Evolutionary conservation across 169 alveolate genomes (phyloP), one percentile per base, ranked within the genome.

Genomic region (Cyclospora cayetanensis): DNA sequence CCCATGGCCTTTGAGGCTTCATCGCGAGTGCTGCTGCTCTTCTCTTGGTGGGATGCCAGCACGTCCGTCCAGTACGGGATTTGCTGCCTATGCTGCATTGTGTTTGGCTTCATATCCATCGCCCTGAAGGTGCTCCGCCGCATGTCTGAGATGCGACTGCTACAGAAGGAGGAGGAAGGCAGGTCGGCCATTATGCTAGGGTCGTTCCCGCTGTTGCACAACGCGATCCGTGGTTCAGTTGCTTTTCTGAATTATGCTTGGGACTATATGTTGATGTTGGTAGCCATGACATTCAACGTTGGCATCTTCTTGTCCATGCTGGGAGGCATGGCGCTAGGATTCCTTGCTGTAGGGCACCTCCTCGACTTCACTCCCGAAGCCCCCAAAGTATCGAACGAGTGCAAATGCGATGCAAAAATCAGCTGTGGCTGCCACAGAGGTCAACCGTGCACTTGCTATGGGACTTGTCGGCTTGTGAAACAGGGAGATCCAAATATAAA

Each of bases 241-340:
- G 90, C 92, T 53, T 86, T 92, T 84, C 5, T 84, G 39, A 84
- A 46, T 41, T 74, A 77, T 68, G 18, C 94, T 37, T 80, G 91
- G 94, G 94, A 91, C 46, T 91, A 91, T 50, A 55, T 85, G 89
- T 55, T 91, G 85, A 91, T 91, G 94, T 88, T 91, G 60, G 82
- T 91, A 25, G 91, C 90, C 7, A 91, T 91, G 94, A 83, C 92
- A 18, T 91, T 91, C 89, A 91, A 91, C 76, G 91, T 91, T 9
- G 94, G 94, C 65, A 85, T 91, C 22, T 82, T 91, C 27, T 31
- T 91, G 20, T 66, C 90, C 29, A 46, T 91, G 72, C 43, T 77
- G 1, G 63, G 76, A 25, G 94, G 94, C 9, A 70, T 91, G 50
- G 91, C 91, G 22, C 34, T 91, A 11, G 94, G 94, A 1, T 84